Evolutionary conservation across 2,329 filamentous ascomycete species (phyloP).

Genomic region (Sporothrix luriei): DNA sequence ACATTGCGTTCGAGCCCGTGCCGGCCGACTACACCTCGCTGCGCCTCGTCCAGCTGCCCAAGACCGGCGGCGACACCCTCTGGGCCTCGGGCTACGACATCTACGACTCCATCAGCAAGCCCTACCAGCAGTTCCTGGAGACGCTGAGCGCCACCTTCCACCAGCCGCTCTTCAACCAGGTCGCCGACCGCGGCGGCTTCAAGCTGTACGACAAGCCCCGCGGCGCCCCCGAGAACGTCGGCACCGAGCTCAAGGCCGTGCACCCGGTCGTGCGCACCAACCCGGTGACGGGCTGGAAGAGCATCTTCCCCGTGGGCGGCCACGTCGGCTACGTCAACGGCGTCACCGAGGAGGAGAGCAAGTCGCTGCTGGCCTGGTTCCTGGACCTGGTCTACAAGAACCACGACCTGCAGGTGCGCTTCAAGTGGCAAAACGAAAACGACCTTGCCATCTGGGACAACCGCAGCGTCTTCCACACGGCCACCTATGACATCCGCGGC

Average conservation of each 20-base stretch:
- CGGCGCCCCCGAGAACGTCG: slow-evolving; percentile 56
- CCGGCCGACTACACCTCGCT: slow-evolving; percentile 59
- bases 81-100: slow-evolving; percentile 52
- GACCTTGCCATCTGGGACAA: slow-evolving; percentile 63
- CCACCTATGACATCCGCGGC: slow-evolving; percentile 60
- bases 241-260: slow-evolving; percentile 51
- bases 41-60: slow-evolving; percentile 44
- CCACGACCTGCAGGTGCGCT: slow-evolving; percentile 58
- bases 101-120: slow-evolving; percentile 53
- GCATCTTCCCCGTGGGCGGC: slow-evolving; percentile 56
- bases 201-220: slow-evolving; percentile 51
- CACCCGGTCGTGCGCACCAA: slow-evolving; percentile 62
- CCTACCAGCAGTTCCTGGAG: slow-evolving; percentile 60
- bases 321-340: slow-evolving; percentile 56
- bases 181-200: slow-evolving; percentile 51
- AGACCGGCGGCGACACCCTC: slow-evolving; percentile 45
- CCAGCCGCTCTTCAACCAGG: slow-evolving; percentile 53
- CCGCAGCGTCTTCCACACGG: slow-evolving; percentile 58
- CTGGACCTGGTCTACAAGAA: slow-evolving; percentile 55
- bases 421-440: slow-evolving; percentile 49
- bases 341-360: slow-evolving; percentile 52
- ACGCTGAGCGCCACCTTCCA: slow-evolving; percentile 58
- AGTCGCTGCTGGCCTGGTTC: slow-evolving; percentile 54
- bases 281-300: slow-evolving; percentile 62
- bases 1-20: slow-evolving; percentile 53